These are phyloP conservation scores for Fusarium poae DNA, from an alignment of 2,329 filamentous ascomycete species.

Conservation along the genomic window DNA sequence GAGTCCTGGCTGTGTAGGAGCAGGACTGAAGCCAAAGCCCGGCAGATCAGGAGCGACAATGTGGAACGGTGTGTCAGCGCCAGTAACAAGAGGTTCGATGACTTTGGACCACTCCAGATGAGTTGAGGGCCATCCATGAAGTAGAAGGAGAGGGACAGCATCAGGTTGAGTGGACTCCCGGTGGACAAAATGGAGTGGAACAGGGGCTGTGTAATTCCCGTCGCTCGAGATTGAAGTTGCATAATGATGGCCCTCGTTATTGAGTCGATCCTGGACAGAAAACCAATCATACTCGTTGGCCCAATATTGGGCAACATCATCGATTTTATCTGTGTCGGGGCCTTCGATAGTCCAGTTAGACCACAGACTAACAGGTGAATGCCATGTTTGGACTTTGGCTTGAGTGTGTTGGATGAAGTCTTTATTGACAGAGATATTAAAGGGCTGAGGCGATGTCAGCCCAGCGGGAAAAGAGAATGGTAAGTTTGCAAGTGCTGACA, in stretches of 20 bases:
- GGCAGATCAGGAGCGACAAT: constrained; percentile 61
- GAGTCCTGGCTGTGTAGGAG: constrained; percentile 47
- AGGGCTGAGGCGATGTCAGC: background rate
- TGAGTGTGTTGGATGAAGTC: constrained; percentile 2
- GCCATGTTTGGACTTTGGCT: constrained; percentile 1
- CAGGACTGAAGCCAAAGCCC: constrained; percentile 59
- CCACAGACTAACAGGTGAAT: background rate
- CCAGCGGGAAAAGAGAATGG: background rate
- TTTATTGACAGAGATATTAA: background rate
- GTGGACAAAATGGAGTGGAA: constrained; percentile 11
- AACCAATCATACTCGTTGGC: constrained; percentile 2
- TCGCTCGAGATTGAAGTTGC: background rate
- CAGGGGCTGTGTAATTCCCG: background rate
- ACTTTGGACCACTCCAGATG: constrained; percentile 14
- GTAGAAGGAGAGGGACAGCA: background rate
- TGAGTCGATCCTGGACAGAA: background rate
- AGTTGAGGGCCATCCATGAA: constrained; percentile 2
- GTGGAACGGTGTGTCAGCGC: constrained; percentile 53
- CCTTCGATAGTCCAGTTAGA: constrained; percentile 12
- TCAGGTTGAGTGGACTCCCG: background rate
- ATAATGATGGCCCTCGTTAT: background rate
- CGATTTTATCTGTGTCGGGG: background rate
- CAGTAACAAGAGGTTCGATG: background rate
- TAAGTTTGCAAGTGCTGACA: background rate
- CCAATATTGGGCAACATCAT: constrained; percentile 7